Evolutionary conservation across 2,329 filamentous ascomycete species (phyloP), one percentile per base, ranked within the genome.

Genomic region (Ascochyta rabiei): DNA sequence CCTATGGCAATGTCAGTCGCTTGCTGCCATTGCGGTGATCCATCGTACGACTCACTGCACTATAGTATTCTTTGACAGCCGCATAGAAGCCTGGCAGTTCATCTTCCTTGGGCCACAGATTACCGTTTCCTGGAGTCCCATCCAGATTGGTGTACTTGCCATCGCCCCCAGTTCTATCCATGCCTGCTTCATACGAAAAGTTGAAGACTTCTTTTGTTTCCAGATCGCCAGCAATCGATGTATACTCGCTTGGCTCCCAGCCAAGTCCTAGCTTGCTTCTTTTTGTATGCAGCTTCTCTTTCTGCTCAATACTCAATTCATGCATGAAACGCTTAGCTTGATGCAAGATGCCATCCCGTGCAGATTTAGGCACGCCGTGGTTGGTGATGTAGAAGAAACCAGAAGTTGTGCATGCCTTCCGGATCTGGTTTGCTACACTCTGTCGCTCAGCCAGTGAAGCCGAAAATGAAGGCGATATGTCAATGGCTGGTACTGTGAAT

Each of bases 161-260:
- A 66, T 80, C 76, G 13, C 76, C 76, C 4, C 75, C 76, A 0
- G 64, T 73, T 2, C 63, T 66, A 50, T 79, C 77, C 6, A 79
- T 64, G 8, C 60, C 68, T 18, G 60, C 64, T 59, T 79, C 77
- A 49, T 80, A 79, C 6, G 75, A 72, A 62, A 73, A 78, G 45
- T 79, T 79, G 63, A 77, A 79, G 2, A 70, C 74, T 48, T 78
- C 74, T 51, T 79, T 78, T 0, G 72, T 73, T 61, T 79, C 76
- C 15, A 69, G 59, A 30, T 72, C 73, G 12, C 75, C 75, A 12
- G 76, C 76, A 16, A 77, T 70, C 9, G 71, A 75, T 0, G 76
- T 77, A 47, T 71, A 76, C 39, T 75, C 73, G 26, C 72, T 69
- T 3, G 76, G 76, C 56, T 79, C 76, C 68, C 71, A 79, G 0